Conservation (phyloP, 495 filamentous ascomycete genomes). For the Talaromyces stipitatus region DNA sequence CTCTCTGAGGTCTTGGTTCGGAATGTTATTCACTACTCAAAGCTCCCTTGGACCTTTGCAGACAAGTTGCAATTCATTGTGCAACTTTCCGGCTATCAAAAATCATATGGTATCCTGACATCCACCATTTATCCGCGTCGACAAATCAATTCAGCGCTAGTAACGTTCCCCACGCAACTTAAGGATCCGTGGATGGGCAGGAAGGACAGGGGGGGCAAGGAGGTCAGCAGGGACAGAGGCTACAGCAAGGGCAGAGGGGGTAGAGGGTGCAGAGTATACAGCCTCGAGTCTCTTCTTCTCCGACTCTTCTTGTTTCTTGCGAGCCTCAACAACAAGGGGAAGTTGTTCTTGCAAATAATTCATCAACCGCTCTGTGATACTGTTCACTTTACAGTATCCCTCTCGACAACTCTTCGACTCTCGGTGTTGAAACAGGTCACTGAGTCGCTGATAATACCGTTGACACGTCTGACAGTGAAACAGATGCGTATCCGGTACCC, state of each 20-base stretch:
- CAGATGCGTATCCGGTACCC: not conserved
- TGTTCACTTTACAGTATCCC: not conserved
- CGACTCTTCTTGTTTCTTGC: not conserved
- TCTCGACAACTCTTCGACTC: not conserved
- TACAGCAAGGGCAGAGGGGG: too few species aligned
- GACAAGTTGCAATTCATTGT: not conserved
- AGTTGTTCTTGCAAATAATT: not conserved
- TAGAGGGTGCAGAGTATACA: too few species aligned
- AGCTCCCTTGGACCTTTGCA: not conserved
- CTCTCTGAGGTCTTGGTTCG: not conserved
- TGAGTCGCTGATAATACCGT: not conserved
- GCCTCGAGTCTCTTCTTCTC: not conserved
- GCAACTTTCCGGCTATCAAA: not conserved
- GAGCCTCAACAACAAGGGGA: not conserved
- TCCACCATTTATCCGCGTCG: not conserved
- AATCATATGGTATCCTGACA: not conserved
- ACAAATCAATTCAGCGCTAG: not conserved
- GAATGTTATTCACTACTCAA: not conserved
- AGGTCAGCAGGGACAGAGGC: not conserved
- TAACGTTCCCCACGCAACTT: not conserved
- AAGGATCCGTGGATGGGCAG: not conserved
- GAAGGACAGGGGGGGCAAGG: not conserved
- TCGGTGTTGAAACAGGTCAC: constrained; percentile 3
- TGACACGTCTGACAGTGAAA: not conserved
- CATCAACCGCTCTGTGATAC: not conserved